These are phyloP conservation scores for Stenocarpella maydis DNA, from an alignment of 2,329 filamentous ascomycete genomes.

Conservation along the genomic window DNA sequence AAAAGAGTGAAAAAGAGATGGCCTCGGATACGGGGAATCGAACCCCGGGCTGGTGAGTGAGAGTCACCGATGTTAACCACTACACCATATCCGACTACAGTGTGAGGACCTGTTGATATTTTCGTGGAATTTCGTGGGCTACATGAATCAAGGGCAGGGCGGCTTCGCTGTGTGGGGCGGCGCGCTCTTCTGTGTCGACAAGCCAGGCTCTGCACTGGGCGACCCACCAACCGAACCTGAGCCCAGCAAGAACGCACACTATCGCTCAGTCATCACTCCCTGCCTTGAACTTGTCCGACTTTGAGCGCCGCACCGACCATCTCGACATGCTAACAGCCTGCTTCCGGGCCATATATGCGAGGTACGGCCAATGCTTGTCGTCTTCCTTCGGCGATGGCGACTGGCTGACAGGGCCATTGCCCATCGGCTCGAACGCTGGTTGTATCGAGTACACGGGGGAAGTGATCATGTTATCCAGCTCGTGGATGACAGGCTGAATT, in stretches of 20 bases:
- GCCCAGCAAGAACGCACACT: not conserved
- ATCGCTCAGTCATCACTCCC: not conserved
- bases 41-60: conserved; percentile 36
- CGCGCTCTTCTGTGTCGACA: not conserved
- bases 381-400: not conserved
- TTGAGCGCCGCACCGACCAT: conserved; percentile 30
- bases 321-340: conserved; percentile 30
- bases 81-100: conserved; percentile 35
- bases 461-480: conserved; percentile 16
- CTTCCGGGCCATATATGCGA: conserved; percentile 32
- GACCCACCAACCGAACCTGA: not conserved
- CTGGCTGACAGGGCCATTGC: not conserved
- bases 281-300: not conserved
- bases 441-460: conserved; percentile 8
- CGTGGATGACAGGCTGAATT: conserved; percentile 26
- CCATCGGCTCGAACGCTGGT: conserved; percentile 1
- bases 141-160: conserved; percentile 15
- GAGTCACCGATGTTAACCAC: conserved; percentile 36
- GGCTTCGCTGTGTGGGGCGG: not conserved
- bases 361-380: conserved; percentile 26
- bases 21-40: conserved; percentile 36
- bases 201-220: not conserved
- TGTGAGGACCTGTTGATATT: conserved; percentile 14
- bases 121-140: not conserved
- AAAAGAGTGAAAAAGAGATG: not conserved